Conservation (phyloP, 1,284 basidiomycete species). For the Takashimella koratensis region DNA sequence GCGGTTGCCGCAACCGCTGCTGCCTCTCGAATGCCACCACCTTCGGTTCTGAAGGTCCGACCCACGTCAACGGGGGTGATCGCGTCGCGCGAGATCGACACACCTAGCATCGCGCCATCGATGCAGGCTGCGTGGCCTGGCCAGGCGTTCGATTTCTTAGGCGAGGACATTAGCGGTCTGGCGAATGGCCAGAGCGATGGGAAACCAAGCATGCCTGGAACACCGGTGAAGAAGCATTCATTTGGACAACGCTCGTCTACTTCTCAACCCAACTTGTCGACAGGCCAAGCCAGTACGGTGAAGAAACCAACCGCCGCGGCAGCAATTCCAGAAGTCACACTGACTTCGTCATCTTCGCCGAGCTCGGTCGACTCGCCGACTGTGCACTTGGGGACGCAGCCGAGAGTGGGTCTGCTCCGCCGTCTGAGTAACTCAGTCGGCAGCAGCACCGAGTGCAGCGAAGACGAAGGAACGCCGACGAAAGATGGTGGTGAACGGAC, state of each 20-base stretch:
- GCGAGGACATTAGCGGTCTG: slow-evolving; percentile 32
- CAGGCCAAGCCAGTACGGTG: slow-evolving; percentile 12
- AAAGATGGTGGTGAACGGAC: slow-evolving; percentile 29
- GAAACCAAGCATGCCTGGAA: slow-evolving; percentile 47
- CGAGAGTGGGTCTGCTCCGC: slow-evolving; percentile 33
- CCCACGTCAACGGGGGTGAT: slow-evolving; percentile 36
- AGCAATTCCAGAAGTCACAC: slow-evolving; percentile 16
- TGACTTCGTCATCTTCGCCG: slow-evolving; percentile 35
- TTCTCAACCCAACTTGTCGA: slow-evolving; percentile 21
- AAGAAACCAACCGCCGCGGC: slow-evolving; percentile 18
- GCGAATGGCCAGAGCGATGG: slow-evolving; percentile 23
- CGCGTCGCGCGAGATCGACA: slow-evolving; percentile 23
- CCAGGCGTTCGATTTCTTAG: slow-evolving; percentile 40
- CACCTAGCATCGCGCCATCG: slow-evolving; percentile 29
- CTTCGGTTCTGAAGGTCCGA: slow-evolving; percentile 17
- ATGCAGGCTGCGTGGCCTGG: slow-evolving; percentile 29
- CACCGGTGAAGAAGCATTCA: slow-evolving; percentile 48
- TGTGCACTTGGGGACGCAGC: slow-evolving; percentile 9
- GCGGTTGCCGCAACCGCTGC: not conserved
- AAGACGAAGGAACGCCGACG: slow-evolving; percentile 49
- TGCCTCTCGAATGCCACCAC: slow-evolving; percentile 8
- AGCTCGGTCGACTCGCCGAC: slow-evolving; percentile 48
- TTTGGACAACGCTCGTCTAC: slow-evolving; percentile 27
- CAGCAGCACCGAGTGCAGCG: slow-evolving; percentile 34
- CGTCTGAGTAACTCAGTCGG: slow-evolving; percentile 30